These are phyloP conservation scores for Tanacetum coccineum DNA, from an alignment of 129 eudicot species.

Conservation along the genomic window DNA sequence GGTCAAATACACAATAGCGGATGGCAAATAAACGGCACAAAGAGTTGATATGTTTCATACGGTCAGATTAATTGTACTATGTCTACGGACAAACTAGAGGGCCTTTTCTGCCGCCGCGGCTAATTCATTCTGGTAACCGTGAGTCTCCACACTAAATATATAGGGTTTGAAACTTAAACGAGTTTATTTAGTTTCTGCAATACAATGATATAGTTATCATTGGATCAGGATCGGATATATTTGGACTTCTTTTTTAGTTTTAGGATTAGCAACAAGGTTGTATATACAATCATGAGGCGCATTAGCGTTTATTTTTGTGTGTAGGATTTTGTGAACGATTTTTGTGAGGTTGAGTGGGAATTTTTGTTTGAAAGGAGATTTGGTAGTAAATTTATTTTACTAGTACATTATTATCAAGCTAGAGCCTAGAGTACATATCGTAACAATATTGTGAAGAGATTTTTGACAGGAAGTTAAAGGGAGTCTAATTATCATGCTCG, in stretches of 20 bases:
- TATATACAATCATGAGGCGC: neutral
- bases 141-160: neutral
- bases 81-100: no score
- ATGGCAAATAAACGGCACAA: no score
- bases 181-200: slow-evolving; percentile 8
- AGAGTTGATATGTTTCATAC: no score
- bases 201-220: neutral
- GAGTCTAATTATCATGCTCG: neutral
- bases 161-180: neutral
- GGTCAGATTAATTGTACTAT: no score
- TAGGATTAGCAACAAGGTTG: neutral
- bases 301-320: neutral
- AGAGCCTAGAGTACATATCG: neutral
- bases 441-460: neutral
- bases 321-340: neutral
- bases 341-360: neutral
- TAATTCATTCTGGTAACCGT: neutral
- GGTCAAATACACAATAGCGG: no score
- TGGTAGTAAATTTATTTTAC: neutral
- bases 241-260: neutral
- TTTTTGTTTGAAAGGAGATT: neutral
- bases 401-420: neutral
- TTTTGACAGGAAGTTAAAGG: neutral
- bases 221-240: neutral
- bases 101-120: no score